phyloP scores from a whole-genome alignment of 257 asterid genomes.

The Solanum clarkiae region DNA sequence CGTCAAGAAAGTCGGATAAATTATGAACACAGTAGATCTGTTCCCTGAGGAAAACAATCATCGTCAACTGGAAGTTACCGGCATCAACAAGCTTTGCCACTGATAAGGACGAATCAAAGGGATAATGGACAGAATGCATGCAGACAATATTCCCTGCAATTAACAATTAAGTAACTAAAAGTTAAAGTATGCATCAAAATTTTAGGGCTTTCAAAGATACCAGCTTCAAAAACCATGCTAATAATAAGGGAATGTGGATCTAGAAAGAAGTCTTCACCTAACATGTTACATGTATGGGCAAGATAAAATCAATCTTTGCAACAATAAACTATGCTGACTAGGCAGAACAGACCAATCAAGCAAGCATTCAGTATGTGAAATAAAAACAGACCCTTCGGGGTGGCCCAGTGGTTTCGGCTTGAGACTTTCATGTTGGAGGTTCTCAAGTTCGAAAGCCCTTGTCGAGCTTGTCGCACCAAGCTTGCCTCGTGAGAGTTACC shows the following conservation, averaged over 20 bases:
- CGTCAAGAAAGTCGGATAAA: slow-evolving; percentile 1
- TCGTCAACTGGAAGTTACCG: slow-evolving; percentile 36
- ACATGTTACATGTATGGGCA: background rate
- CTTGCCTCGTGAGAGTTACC: too few species aligned
- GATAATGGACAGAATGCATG: slow-evolving; percentile 70
- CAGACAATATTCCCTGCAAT: slow-evolving; percentile 82
- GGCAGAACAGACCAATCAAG: background rate
- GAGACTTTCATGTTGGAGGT: too few species aligned
- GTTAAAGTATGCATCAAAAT: background rate
- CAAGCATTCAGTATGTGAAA: background rate
- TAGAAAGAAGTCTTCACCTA: background rate
- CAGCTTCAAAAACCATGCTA: background rate
- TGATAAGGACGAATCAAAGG: slow-evolving; percentile 95
- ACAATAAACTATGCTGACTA: background rate
- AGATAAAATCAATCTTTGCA: background rate
- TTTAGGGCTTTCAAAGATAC: background rate
- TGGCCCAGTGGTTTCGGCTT: too few species aligned
- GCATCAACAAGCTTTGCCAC: slow-evolving; percentile 98
- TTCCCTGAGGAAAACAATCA: background rate
- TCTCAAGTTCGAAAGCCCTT: too few species aligned
- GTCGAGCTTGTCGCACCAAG: too few species aligned
- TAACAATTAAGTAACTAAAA: slow-evolving; percentile 4
- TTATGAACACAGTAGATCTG: background rate
- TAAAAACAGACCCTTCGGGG: background rate
- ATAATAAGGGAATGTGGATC: background rate